These are phyloP conservation scores for Jatropha podagrica DNA, from an alignment of 441 rosid genomes.

Conservation along the genomic window DNA sequence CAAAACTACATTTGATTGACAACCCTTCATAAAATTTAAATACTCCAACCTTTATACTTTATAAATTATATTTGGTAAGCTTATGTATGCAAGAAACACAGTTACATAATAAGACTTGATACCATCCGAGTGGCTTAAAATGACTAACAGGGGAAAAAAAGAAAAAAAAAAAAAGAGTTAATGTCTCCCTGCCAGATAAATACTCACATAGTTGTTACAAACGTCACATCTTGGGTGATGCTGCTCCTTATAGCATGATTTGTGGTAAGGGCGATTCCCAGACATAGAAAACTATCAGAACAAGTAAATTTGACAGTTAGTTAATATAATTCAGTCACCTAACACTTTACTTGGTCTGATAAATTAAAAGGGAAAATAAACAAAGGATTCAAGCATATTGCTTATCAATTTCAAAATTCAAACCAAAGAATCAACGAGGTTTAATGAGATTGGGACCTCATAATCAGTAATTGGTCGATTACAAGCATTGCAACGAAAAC, in stretches of 20 bases:
- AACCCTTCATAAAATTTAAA: no score
- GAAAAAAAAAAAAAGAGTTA: not conserved
- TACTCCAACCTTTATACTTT: no score
- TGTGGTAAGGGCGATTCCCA: slow-evolving; percentile 77
- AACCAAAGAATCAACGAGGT: slow-evolving; percentile 13
- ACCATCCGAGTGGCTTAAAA: not conserved
- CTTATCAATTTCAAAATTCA: not conserved
- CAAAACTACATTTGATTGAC: no score
- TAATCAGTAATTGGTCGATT: slow-evolving; percentile 74
- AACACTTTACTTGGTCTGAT: not conserved
- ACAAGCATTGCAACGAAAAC: slow-evolving; percentile 84
- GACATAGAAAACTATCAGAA: slow-evolving; percentile 76
- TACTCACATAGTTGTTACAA: slow-evolving; percentile 79
- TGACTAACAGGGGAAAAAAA: not conserved
- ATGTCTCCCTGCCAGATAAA: not conserved
- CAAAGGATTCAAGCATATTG: slow-evolving; percentile 8
- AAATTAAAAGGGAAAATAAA: not conserved
- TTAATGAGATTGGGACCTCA: slow-evolving; percentile 52
- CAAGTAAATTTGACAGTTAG: slow-evolving; percentile 21
- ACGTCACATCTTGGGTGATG: slow-evolving; percentile 91
- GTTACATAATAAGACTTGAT: not conserved
- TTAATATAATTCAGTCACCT: slow-evolving; percentile 6
- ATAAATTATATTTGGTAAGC: no score
- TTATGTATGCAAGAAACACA: no score
- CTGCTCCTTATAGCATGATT: slow-evolving; percentile 80